phyloP scores from a whole-genome alignment of 148 eudicot genomes.

The Nyssa sinensis region DNA sequence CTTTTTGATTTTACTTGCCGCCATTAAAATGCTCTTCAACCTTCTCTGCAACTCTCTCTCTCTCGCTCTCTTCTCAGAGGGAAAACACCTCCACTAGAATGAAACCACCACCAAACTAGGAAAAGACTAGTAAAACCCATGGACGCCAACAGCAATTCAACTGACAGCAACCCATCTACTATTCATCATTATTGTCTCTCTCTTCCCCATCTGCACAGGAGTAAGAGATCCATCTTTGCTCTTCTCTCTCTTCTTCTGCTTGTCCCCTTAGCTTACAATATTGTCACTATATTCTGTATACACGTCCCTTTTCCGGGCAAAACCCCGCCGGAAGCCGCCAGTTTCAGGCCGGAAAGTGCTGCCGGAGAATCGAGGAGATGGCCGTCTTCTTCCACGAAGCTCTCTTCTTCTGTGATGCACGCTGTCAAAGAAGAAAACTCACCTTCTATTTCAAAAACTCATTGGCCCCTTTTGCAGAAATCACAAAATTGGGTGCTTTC shows the following conservation, averaged over 20 bases:
- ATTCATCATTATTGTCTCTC: conserved; percentile 4
- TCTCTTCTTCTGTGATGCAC: conserved; percentile 7
- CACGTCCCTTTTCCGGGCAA: conserved; percentile 1
- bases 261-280: conserved; percentile 35
- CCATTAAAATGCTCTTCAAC: background rate
- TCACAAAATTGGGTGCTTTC: background rate
- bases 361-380: conserved; percentile 23
- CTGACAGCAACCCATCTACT: background rate
- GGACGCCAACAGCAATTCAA: background rate
- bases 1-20: conserved; percentile 3
- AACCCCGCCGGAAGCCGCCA: conserved; percentile 16
- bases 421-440: conserved; percentile 19
- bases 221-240: conserved; percentile 13
- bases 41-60: conserved; percentile 9
- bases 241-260: conserved; percentile 31
- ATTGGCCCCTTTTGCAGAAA: conserved; percentile 9
- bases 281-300: conserved; percentile 31
- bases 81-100: background rate
- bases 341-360: conserved; percentile 32
- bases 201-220: conserved; percentile 10
- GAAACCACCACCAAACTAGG: background rate
- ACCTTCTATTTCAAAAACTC: conserved; percentile 21
- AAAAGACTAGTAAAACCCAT: background rate
- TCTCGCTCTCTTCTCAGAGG: background rate
- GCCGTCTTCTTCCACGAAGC: conserved; percentile 12